Conservation (phyloP, 2,329 filamentous ascomycete species). For the Cladosporium velox region DNA sequence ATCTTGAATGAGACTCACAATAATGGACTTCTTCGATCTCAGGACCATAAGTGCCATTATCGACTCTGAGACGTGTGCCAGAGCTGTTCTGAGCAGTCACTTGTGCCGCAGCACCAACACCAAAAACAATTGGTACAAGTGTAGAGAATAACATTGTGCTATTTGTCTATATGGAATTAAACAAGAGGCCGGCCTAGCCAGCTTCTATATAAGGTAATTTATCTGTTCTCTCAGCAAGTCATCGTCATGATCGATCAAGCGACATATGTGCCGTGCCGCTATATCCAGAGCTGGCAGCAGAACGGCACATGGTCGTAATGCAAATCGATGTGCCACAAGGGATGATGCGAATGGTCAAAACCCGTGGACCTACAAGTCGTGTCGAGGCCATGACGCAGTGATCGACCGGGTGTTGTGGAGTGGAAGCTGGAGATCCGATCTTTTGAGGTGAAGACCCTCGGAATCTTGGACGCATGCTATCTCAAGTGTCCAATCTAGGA, state of each 20-base stretch:
- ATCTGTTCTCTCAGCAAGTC: neutral
- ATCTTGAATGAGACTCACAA: constrained; percentile 28
- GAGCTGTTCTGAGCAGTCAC: constrained; percentile 33
- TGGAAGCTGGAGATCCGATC: neutral
- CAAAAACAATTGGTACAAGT: constrained; percentile 19
- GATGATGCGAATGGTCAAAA: constrained; percentile 1
- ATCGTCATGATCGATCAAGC: constrained; percentile 1
- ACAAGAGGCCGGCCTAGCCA: neutral
- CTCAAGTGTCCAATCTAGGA: neutral
- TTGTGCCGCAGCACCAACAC: constrained; percentile 13
- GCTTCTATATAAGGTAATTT: neutral
- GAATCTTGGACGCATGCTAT: too few relatives aligned
- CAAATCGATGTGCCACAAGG: neutral
- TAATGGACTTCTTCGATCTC: constrained; percentile 53
- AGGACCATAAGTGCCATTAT: constrained; percentile 52
- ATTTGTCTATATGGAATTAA: neutral
- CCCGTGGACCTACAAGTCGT: neutral
- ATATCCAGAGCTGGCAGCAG: neutral
- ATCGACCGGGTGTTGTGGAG: constrained; percentile 14
- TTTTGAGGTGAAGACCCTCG: neutral
- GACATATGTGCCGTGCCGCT: neutral
- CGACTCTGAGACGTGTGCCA: constrained; percentile 43
- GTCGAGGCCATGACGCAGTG: constrained; percentile 12
- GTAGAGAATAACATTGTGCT: constrained; percentile 6
- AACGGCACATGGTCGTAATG: constrained; percentile 1